Evolutionary conservation across 1,284 basidiomycete genomes (phyloP).

Genomic region (Cutaneotrichosporon cavernicola): DNA sequence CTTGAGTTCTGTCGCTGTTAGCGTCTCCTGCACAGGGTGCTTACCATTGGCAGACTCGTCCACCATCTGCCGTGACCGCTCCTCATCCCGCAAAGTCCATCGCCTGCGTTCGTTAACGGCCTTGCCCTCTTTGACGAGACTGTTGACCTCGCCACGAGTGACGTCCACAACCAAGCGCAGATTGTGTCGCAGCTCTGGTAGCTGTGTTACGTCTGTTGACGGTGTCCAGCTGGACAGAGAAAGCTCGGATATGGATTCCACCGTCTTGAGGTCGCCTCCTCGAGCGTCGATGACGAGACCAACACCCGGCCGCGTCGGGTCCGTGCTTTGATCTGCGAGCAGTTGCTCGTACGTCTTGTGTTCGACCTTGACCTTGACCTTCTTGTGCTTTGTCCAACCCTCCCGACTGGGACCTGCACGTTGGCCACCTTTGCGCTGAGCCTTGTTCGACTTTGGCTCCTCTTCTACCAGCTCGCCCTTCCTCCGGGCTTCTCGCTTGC

Average conservation of each 20-base stretch:
- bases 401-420: constrained; percentile 17
- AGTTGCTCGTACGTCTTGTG: constrained; percentile 97
- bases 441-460: constrained; percentile 46
- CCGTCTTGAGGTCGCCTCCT: constrained; percentile 80
- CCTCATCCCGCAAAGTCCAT: constrained; percentile 62
- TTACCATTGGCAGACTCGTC: constrained; percentile 57
- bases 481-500: constrained; percentile 70
- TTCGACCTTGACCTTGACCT: constrained; percentile 76
- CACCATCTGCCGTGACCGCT: constrained; percentile 67
- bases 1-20: constrained; percentile 62
- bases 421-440: neutral
- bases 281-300: constrained; percentile 93
- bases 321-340: constrained; percentile 70
- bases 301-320: constrained; percentile 58
- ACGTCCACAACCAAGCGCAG: constrained; percentile 78
- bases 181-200: constrained; percentile 96
- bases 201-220: constrained; percentile 74
- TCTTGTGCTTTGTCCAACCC: constrained; percentile 64
- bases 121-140: constrained; percentile 84
- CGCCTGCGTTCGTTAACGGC: constrained; percentile 74
- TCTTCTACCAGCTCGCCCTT: constrained; percentile 61
- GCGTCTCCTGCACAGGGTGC: constrained; percentile 11
- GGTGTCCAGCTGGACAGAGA: constrained; percentile 79
- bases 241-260: constrained; percentile 75
- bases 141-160: constrained; percentile 77